Conservation (phyloP, 1,284 basidiomycete species). For the Porodaedalea pini region DNA sequence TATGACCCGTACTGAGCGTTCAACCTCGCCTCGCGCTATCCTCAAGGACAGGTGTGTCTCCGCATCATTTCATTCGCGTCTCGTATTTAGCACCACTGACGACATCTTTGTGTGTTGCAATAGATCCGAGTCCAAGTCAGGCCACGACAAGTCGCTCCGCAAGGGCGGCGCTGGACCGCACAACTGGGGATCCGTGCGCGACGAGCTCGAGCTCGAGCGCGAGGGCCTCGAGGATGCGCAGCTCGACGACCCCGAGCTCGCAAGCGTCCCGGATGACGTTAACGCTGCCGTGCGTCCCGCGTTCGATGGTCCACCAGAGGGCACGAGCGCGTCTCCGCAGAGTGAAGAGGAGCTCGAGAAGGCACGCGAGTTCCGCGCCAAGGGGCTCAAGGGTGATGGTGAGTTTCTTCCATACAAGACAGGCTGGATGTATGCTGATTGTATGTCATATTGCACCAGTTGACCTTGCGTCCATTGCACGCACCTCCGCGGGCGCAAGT, state of each 20-base stretch:
- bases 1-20: constrained; percentile 79
- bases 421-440: constrained; percentile 5
- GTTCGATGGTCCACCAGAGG: constrained; percentile 24
- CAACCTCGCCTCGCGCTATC: constrained; percentile 70
- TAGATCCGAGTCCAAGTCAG: constrained; percentile 72
- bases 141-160: constrained; percentile 67
- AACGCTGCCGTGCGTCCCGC: constrained; percentile 20
- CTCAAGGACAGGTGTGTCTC: constrained; percentile 52
- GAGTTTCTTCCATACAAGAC: constrained; percentile 24
- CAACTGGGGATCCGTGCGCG: constrained; percentile 76
- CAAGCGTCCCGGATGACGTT: constrained; percentile 26
- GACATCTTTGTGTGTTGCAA: neutral
- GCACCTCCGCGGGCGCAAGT: constrained; percentile 73
- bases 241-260: constrained; percentile 37
- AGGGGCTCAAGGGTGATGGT: constrained; percentile 58
- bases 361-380: constrained; percentile 64
- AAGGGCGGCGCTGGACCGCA: constrained; percentile 78
- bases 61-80: neutral
- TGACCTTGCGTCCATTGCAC: constrained; percentile 76
- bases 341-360: constrained; percentile 60
- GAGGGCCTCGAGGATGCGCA: constrained; percentile 51
- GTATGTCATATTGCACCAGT: constrained; percentile 29
- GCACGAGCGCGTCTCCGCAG: constrained; percentile 36
- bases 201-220: constrained; percentile 59
- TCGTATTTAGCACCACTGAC: neutral